A percentile compares a stretch with the other conserved stretches of the same genome.
phyloP scores from a whole-genome alignment of 1,139 yeast species.

The Chernovozyma sophiae-reginae region DNA sequence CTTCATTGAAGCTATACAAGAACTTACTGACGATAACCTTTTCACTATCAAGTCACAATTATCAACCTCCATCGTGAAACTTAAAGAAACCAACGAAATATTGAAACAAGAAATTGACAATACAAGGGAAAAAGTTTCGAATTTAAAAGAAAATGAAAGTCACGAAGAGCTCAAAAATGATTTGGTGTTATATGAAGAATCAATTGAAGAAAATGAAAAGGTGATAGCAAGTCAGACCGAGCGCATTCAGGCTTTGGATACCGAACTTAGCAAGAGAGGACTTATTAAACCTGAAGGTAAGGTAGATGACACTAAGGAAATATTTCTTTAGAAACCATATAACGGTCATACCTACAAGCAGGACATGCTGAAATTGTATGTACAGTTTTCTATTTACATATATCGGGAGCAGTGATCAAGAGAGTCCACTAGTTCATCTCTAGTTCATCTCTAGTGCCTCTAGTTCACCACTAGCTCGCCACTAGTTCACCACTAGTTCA shows the following conservation, averaged over 20 bases:
- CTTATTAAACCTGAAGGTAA: background rate
- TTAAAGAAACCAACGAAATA: slow-evolving; percentile 29
- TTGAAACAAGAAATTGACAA: slow-evolving; percentile 23
- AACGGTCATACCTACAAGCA: too few relatives aligned
- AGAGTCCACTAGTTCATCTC: too few relatives aligned
- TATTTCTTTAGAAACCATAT: slow-evolving; percentile 1
- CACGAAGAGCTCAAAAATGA: slow-evolving; percentile 18
- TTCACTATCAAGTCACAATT: slow-evolving; percentile 22
- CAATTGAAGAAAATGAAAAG: slow-evolving; percentile 30
- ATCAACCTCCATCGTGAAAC: slow-evolving; percentile 23
- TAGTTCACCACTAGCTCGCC: too few relatives aligned
- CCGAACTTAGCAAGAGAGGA: slow-evolving; percentile 28
- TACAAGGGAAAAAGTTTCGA: slow-evolving; percentile 10
- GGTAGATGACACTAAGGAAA: background rate
- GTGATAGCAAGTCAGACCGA: slow-evolving; percentile 28
- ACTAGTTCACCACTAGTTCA: too few relatives aligned
- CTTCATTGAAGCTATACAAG: slow-evolving; percentile 29
- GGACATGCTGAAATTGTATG: too few relatives aligned
- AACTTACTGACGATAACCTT: slow-evolving; percentile 31
- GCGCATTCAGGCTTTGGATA: slow-evolving; percentile 19
- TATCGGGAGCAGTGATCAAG: too few relatives aligned
- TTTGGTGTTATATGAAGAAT: slow-evolving; percentile 22
- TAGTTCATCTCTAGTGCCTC: too few relatives aligned
- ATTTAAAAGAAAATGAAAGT: slow-evolving; percentile 9
- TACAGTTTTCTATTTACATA: too few relatives aligned